These are phyloP conservation scores for Drosera capensis DNA, from an alignment of 148 eudicot genomes.

Conservation along the genomic window DNA sequence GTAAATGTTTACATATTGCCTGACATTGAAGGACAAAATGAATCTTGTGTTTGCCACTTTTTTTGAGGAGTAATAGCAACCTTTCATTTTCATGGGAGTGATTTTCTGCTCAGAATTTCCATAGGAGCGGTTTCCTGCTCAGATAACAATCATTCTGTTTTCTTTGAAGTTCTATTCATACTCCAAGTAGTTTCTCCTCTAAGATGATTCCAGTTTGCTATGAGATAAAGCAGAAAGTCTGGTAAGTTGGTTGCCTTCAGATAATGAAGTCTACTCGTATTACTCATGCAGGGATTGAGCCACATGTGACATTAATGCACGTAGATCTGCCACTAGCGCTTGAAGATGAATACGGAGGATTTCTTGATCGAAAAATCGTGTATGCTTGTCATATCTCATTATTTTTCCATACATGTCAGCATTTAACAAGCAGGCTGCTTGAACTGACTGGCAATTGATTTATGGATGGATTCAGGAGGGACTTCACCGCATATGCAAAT, in stretches of 20 bases:
- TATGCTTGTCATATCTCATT: slow-evolving; percentile 8
- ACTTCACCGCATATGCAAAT: slow-evolving; percentile 41
- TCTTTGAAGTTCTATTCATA: too few species aligned
- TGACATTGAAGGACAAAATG: too few species aligned
- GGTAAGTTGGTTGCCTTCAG: not conserved
- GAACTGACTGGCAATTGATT: not conserved
- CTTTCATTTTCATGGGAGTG: too few species aligned
- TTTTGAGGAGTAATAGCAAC: too few species aligned
- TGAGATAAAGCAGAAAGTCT: not conserved
- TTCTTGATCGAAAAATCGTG: slow-evolving; percentile 30
- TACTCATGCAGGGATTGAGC: slow-evolving; percentile 41
- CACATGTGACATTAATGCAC: slow-evolving; percentile 54
- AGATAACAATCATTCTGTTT: too few species aligned
- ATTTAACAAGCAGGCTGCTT: not conserved
- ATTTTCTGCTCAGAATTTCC: too few species aligned
- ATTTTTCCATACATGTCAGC: not conserved
- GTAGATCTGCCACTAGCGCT: slow-evolving; percentile 45
- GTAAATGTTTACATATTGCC: too few species aligned
- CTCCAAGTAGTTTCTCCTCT: too few species aligned
- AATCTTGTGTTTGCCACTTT: too few species aligned
- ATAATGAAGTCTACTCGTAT: not conserved
- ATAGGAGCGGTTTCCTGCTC: too few species aligned
- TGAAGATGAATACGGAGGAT: slow-evolving; percentile 69
- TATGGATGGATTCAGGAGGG: slow-evolving; percentile 26
- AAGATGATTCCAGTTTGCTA: not conserved